Evolutionary conservation across 78 protist genomes (phyloP), one percentile per base, ranked within the genome.

Genomic region (Pelomyxa schiedti): DNA sequence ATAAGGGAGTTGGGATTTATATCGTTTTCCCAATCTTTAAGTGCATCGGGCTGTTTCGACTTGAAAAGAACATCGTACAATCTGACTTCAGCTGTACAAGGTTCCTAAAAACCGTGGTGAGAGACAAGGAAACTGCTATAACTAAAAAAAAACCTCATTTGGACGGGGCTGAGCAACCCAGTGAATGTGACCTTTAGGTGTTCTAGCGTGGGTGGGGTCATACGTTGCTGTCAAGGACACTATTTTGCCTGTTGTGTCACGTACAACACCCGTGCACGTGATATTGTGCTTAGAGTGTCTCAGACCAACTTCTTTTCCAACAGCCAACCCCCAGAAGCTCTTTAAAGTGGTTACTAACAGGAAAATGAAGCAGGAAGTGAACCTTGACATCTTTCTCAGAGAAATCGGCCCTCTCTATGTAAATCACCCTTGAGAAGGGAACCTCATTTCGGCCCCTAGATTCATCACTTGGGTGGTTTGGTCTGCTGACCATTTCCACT

Each of bases 331-430:
- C 39, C 75, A 91, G 86, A 39, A 93, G 32, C 74, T 83, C 8
- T 77, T 42, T 4, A 4, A 39, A 43, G 83, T 86, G 2, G 28
- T 78, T 53, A 78, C 35, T 22, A 67, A 24, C n/a, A 22, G n/a
- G 35, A 24, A 24, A 22, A 22, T 52, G 24, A 52, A n/a, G 24
- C 3, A 76, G 69, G 8, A 4, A 38, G 47, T 74, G 67, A 77
- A 2, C 8, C n/a, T 4, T 6, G 29, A 67, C 7, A 9, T 3
- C 88, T 22, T 0, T 3, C 1, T 35, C 22, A 66, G 87, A 69
- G 86, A 93, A 93, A 70, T 93, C 97, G 2, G 64, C 28, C 7
- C 82, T 39, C 35, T 93, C 97, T 47, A 93, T 93, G 90, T 79
- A 93, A 68, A 93, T 39, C n/a, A 67, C 58, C 4, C 32, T 1